Evolutionary conservation across 2,329 filamentous ascomycete genomes (phyloP).

Genomic region (Monilinia laxa): DNA sequence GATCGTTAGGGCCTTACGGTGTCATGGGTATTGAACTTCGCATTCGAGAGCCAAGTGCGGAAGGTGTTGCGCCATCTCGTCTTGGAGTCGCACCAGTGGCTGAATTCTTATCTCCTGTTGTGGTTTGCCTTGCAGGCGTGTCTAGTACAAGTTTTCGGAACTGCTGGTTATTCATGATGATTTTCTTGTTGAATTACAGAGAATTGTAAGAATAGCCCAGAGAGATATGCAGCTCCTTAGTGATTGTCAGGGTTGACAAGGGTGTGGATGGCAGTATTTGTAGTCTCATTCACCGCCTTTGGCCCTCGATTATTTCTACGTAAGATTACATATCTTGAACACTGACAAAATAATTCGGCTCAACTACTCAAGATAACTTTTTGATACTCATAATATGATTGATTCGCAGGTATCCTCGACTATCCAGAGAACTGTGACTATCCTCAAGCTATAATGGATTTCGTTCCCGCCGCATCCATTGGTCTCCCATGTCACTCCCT

Average conservation of each 20-base stretch:
- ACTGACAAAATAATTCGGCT: no score
- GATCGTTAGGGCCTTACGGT: conserved; percentile 57
- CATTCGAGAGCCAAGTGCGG: conserved; percentile 71
- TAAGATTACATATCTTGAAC: no score
- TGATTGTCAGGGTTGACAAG: not conserved
- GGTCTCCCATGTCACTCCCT: not conserved
- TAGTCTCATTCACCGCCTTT: not conserved
- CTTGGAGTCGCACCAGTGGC: conserved; percentile 36
- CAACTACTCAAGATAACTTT: no score
- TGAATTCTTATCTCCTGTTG: conserved; percentile 26
- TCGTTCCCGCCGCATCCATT: no score
- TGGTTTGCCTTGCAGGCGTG: conserved; percentile 45
- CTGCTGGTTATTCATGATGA: conserved; percentile 87
- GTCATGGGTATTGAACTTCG: conserved; percentile 90
- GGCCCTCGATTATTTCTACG: no score
- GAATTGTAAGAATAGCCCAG: not conserved
- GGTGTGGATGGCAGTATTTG: not conserved
- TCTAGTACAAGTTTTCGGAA: conserved; percentile 78
- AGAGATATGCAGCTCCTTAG: not conserved
- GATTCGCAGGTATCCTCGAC: not conserved
- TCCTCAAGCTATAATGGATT: not conserved
- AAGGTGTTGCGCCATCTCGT: conserved; percentile 51
- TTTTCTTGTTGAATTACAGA: not conserved
- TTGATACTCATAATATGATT: no score
- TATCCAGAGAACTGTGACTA: no score